Evolutionary conservation across 2,329 filamentous ascomycete species (phyloP), one percentile per base, ranked within the genome.

Genomic region (Aspergillus fischeri): DNA sequence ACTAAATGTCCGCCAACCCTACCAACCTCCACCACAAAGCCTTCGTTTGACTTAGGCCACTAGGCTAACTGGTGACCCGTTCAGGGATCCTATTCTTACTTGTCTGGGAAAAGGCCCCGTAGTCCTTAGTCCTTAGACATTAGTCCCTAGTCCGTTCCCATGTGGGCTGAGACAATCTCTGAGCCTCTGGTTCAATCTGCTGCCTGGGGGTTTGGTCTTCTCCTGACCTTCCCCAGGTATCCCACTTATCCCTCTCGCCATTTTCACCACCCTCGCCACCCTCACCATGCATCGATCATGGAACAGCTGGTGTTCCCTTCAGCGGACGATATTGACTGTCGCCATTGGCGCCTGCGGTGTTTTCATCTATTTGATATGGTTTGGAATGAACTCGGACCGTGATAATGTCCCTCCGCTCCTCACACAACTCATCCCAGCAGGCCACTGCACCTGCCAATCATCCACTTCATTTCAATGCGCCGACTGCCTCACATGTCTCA

Each of bases 391-490:
- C 50, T 53, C 54, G 24, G 54, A 56, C 25, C 29, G 32, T 20
- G 50, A 56, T 42, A 52, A 56, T 44, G 50, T 53, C 2, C 50
- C 44, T 14, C 54, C 50, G 20, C 25, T 53, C n/a, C 41, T 56
- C 24, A 56, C 29, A 32, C 50, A 56, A 41, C 44, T 56, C 21
- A 56, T 56, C 10, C 54, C 44, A 47, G 50, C 44, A 42, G 54
- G 54, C 44, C 50, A 56, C 28, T 56, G 54, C 32, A 53, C 54
- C 25, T 56, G 54, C 50, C 42, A 56, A 44, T 41, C 50, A 32
- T 53, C 50, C 17, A 53, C 54, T 32, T 53, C 42, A 32, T 56
- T 56, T 32, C 42, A 56, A 25, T 53, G 54, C 44, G 20, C 54
- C 17, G 42, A 52, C 44, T 56, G 50, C 42, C 50, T 56, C 49